Base-by-base conservation (phyloP, 1,284 basidiomycete genomes). In the Pseudozyma sp. region DNA sequence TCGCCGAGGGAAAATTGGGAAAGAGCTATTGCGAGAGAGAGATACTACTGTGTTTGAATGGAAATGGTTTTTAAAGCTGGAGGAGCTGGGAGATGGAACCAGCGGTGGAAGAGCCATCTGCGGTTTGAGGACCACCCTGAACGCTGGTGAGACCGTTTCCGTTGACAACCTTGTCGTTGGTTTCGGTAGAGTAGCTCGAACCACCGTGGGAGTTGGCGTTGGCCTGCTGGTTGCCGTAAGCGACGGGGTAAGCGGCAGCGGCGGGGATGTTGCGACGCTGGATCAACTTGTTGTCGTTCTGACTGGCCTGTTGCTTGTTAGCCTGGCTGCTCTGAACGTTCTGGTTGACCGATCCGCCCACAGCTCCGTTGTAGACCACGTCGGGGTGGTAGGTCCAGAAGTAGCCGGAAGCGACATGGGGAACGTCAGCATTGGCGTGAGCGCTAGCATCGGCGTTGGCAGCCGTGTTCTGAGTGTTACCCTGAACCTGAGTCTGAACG, bases 361-460 rank as follows among this genome's bases (percentile, higher is more conserved):
- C 48, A 49, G 57, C 57, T 45, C 50, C 42, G 60, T 49, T 59
- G 55, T 62, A 50, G 44, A 51, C 45, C 19, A 36, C 14, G 42
- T 65, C 56, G 40, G 68, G 62, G 43, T 60, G 53, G 68, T 70
- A 58, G 14, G 55, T 59, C 53, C 57, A 70, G 51, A 65, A 61
- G 67, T 60, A 58, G 11, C 61, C 61, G 13, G 60, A 57, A 7
- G 42, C 44, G 50, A 60, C 64, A 5, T 40, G 19, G 25, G 52
- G 49, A 14, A 56, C 57, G 11, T 38, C 16, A 21, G 56, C 48
- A 13, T 12, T 31, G 39, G 54, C 61, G 50, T 45, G 48, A 31
- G 62, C 68, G 35, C 50, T 52, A 11, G 49, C 54, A 44, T 64
- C 62, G 21, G 58, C 61, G 39, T 64, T 60, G 50, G 36, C 38